Evolutionary conservation across 2,329 filamentous ascomycete genomes (phyloP).

Genomic region (Fusarium tjaetaba): DNA sequence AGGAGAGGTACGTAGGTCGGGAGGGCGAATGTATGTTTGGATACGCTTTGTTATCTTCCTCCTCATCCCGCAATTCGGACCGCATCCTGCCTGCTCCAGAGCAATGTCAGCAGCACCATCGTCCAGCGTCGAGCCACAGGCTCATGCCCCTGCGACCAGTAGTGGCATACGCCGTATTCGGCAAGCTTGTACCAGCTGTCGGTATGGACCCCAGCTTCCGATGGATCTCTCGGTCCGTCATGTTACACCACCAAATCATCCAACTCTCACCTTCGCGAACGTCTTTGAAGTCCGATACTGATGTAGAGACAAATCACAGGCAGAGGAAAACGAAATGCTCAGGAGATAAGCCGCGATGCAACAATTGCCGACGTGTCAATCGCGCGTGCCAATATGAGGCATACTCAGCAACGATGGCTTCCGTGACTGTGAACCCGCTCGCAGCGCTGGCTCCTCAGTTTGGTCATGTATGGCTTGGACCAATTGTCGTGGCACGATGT

Average conservation of each 20-base stretch:
- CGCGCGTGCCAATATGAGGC: neutral
- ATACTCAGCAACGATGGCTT: neutral
- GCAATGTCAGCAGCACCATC: neutral
- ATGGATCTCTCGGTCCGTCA: neutral
- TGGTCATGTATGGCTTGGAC: neutral
- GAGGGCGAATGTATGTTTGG: neutral
- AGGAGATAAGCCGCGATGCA: neutral
- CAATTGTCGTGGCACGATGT: rapidly evolving
- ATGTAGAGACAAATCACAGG: neutral
- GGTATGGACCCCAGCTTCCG: neutral
- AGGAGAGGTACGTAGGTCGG: neutral
- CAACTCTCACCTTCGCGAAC: too few relatives aligned
- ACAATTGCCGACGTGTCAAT: neutral
- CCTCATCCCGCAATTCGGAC: neutral
- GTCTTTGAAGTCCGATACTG: neutral
- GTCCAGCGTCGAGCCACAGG: neutral
- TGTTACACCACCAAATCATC: too few relatives aligned
- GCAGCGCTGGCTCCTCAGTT: neutral
- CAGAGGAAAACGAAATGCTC: neutral
- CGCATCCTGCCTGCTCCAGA: neutral
- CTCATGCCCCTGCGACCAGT: neutral
- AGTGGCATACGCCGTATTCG: neutral
- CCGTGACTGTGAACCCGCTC: neutral
- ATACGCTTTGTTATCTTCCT: neutral
- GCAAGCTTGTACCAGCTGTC: neutral